These are phyloP conservation scores for Guillardia theta DNA, from an alignment of 78 protist species.

Conservation along the genomic window DNA sequence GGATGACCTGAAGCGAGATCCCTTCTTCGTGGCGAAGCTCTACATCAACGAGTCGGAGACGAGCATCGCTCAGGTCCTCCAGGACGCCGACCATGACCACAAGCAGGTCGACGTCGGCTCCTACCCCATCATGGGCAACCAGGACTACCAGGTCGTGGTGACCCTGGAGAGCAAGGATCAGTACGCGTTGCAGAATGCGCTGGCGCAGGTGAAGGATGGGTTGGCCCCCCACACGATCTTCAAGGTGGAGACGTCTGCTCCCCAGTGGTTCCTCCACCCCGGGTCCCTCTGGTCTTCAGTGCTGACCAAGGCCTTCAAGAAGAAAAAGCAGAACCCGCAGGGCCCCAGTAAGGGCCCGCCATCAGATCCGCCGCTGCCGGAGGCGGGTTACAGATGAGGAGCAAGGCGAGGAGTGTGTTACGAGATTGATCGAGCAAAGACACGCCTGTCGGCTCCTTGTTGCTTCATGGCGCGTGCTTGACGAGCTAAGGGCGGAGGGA, in stretches of 20 bases:
- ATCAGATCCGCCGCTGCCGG: background rate
- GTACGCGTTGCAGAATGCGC: background rate
- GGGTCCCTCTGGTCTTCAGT: background rate
- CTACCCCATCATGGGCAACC: background rate
- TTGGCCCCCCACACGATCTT: background rate
- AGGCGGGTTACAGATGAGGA: background rate
- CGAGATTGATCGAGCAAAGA: too few species aligned
- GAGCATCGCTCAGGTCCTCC: background rate
- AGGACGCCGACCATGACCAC: background rate
- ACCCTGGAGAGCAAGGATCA: conserved; percentile 25
- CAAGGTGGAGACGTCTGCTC: background rate
- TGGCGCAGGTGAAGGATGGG: background rate
- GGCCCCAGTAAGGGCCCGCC: background rate
- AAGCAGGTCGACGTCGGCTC: background rate
- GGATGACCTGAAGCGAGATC: background rate
- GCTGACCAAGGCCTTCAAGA: too few species aligned
- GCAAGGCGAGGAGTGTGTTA: background rate
- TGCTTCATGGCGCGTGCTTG: too few species aligned
- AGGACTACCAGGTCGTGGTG: background rate
- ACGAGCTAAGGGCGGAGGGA: too few species aligned
- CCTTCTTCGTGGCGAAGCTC: conserved; percentile 30
- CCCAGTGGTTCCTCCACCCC: background rate
- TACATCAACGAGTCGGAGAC: background rate
- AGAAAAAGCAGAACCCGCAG: too few species aligned
- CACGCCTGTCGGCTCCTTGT: too few species aligned